Conservation (phyloP, 805 yeast species). For the Lipomyces japonicus region DNA sequence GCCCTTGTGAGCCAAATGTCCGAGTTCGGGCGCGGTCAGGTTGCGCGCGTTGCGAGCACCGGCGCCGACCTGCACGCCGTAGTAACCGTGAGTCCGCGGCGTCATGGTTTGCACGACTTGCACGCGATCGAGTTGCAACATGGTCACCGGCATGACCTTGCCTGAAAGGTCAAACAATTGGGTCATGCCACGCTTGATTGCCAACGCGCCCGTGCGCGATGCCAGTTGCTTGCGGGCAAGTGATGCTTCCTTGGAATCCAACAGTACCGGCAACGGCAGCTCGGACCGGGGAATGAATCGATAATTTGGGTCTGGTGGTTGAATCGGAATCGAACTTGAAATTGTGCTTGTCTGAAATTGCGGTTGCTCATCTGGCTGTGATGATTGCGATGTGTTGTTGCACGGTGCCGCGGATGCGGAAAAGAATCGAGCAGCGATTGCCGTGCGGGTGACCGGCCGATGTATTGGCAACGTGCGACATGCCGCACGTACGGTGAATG, state of each 20-base stretch:
- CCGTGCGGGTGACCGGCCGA: no score
- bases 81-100: constrained; percentile 68
- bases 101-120: constrained; percentile 79
- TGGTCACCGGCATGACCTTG: constrained; percentile 72
- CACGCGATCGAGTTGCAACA: constrained; percentile 78
- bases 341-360: constrained; percentile 4
- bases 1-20: constrained; percentile 71
- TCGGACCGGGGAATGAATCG: constrained; percentile 11
- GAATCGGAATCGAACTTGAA: constrained; percentile 16
- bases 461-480: no score
- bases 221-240: constrained; percentile 70
- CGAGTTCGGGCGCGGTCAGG: constrained; percentile 61
- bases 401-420: not conserved
- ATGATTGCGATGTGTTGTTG: not conserved
- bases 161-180: constrained; percentile 73
- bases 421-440: no score
- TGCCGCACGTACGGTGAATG: no score
- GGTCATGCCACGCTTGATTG: constrained; percentile 86
- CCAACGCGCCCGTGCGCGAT: constrained; percentile 76
- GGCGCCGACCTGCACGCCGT: constrained; percentile 82
- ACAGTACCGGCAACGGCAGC: constrained; percentile 46
- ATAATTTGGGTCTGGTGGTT: constrained; percentile 7
- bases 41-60: constrained; percentile 64
- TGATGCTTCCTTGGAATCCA: constrained; percentile 65
- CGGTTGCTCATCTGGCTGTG: not conserved